Conservation (phyloP, 345 rosid genomes). For the Hibiscus syriacus region DNA sequence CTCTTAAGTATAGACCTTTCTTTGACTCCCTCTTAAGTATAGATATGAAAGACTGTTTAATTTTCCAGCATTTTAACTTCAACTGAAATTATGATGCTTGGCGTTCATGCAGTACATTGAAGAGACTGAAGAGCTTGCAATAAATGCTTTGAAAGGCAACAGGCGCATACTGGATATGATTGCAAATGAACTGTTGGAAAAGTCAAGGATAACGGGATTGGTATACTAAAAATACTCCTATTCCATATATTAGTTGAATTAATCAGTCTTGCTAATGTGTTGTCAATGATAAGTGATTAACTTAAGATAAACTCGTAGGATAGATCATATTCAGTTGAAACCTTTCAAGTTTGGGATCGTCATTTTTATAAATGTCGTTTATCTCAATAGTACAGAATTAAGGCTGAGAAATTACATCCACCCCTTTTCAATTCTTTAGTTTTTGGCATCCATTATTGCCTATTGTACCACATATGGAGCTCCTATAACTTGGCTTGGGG, state of each 20-base stretch:
- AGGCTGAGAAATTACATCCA: not conserved
- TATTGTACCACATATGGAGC: not conserved
- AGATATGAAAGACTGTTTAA: not conserved
- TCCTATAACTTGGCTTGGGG: not conserved
- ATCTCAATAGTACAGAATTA: not conserved
- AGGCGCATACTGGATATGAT: constrained; percentile 66
- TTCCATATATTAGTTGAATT: not conserved
- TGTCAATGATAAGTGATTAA: not conserved
- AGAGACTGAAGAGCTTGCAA: constrained; percentile 91
- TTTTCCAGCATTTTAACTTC: not conserved
- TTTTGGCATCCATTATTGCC: not conserved
- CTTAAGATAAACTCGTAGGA: not conserved
- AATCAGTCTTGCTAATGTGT: not conserved
- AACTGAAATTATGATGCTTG: constrained; percentile 1
- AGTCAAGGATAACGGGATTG: constrained; percentile 91
- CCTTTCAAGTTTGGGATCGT: not conserved
- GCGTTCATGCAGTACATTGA: constrained; percentile 69
- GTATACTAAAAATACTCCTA: constrained; percentile 27
- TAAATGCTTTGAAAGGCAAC: constrained; percentile 67
- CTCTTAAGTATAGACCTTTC: not conserved
- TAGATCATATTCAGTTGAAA: not conserved
- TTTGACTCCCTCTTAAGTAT: not conserved
- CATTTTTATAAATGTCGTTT: no score
- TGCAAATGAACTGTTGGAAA: constrained; percentile 57
- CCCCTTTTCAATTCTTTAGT: not conserved